Evolutionary conservation across 257 asterid genomes (phyloP).

Genomic region (Hygrophila difformis): DNA sequence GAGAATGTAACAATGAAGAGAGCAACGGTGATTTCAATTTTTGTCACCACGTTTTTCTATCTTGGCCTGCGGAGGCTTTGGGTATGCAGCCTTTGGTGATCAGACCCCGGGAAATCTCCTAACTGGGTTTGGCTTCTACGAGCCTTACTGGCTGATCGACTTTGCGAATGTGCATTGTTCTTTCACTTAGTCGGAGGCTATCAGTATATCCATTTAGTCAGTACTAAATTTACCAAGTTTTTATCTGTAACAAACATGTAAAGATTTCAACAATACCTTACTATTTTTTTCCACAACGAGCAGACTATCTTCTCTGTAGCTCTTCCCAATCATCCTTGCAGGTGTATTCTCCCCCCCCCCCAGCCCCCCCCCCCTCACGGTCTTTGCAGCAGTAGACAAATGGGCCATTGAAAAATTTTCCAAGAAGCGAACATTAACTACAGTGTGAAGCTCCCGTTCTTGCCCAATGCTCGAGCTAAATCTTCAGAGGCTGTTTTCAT

Average conservation of each 20-base stretch:
- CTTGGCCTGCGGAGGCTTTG: constrained; percentile 55
- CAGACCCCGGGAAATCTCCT: constrained; percentile 60
- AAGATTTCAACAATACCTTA: too few relatives aligned
- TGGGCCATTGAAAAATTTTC: constrained; percentile 29
- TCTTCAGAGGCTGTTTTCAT: constrained; percentile 36
- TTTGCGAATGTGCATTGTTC: constrained; percentile 57
- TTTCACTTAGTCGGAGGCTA: constrained; percentile 61
- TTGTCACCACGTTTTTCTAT: constrained; percentile 44
- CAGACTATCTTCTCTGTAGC: too few relatives aligned
- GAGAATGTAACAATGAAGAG: constrained; percentile 60
- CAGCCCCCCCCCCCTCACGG: too few relatives aligned
- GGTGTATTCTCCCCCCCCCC: constrained; percentile 42
- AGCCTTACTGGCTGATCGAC: constrained; percentile 69
- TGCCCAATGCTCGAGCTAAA: constrained; percentile 36
- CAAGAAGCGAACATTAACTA: constrained; percentile 21
- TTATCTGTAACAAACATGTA: not conserved
- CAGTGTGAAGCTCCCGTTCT: constrained; percentile 13
- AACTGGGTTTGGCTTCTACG: constrained; percentile 69
- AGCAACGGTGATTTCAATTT: constrained; percentile 37
- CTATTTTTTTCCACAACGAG: too few relatives aligned
- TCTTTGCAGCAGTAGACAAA: constrained; percentile 41
- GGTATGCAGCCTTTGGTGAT: constrained; percentile 71
- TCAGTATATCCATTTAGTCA: constrained; percentile 22
- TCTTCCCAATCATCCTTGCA: constrained; percentile 14
- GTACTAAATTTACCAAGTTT: not conserved